Conservation (phyloP, 805 yeast species). For the Saccharomycopsis sp. region DNA sequence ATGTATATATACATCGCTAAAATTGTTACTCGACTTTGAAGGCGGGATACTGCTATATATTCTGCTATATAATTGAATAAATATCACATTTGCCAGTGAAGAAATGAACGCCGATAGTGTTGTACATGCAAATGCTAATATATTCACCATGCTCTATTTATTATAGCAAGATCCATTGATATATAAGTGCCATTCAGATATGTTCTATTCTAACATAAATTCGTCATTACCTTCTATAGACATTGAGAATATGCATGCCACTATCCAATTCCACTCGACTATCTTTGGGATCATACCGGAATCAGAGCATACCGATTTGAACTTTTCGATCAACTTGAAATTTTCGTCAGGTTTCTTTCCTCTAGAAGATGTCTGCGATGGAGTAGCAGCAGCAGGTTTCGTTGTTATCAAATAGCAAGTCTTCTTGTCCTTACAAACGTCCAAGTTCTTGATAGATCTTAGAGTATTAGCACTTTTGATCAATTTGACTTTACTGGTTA, state of each 20-base stretch:
- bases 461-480: slow-evolving; percentile 27
- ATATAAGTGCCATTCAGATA: too few species aligned
- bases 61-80: too few species aligned
- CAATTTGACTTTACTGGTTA: slow-evolving; percentile 27
- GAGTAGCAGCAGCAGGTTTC: slow-evolving; percentile 26
- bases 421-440: slow-evolving; percentile 17
- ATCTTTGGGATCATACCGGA: slow-evolving; percentile 28
- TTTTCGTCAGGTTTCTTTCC: slow-evolving; percentile 26
- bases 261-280: slow-evolving; percentile 63
- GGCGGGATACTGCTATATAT: too few species aligned
- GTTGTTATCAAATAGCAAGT: slow-evolving; percentile 29
- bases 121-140: too few species aligned
- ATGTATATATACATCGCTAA: too few species aligned
- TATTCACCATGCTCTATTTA: too few species aligned
- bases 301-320: slow-evolving; percentile 25
- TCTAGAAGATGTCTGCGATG: neutral
- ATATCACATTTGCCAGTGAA: too few species aligned
- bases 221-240: slow-evolving; percentile 17
- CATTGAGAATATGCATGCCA: slow-evolving; percentile 46
- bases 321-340: slow-evolving; percentile 26
- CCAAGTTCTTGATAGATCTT: slow-evolving; percentile 20
- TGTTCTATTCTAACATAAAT: slow-evolving; percentile 16
- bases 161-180: too few species aligned
- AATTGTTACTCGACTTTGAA: too few species aligned
- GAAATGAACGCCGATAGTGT: too few species aligned